A percentile compares a stretch with the other conserved stretches of the same genome.
These are phyloP conservation scores for Chaetomiaceae sp. DNA, from an alignment of 2,329 filamentous ascomycete species.

Conservation along the genomic window DNA sequence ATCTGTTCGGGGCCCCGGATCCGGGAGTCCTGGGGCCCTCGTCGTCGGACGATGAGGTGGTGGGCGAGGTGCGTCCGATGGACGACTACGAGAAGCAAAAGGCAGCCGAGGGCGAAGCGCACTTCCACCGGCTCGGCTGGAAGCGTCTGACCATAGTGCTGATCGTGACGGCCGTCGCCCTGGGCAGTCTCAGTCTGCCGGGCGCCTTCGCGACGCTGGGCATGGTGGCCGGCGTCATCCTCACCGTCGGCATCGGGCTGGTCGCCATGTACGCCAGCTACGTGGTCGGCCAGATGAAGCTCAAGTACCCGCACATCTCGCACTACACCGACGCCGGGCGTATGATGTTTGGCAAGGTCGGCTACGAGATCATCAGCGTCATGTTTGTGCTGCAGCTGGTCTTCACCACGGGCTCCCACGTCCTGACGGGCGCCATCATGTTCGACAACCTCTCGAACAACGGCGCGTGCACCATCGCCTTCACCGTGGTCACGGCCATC, in stretches of 20 bases:
- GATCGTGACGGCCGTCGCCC: slow-evolving; percentile 54
- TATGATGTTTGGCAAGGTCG: slow-evolving; percentile 56
- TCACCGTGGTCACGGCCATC: slow-evolving; percentile 43
- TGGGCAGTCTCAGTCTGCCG: slow-evolving; percentile 49
- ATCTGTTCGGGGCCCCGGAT: neutral
- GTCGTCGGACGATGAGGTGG: slow-evolving; percentile 19
- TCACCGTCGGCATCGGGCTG: slow-evolving; percentile 34
- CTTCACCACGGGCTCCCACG: slow-evolving; percentile 68
- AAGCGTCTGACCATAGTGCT: slow-evolving; percentile 52
- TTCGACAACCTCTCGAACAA: slow-evolving; percentile 61
- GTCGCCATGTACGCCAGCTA: slow-evolving; percentile 40
- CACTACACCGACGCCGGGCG: slow-evolving; percentile 66
- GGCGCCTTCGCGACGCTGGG: slow-evolving; percentile 49
- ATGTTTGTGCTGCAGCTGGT: slow-evolving; percentile 61
- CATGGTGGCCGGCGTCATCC: slow-evolving; percentile 43
- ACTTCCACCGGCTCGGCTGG: slow-evolving; percentile 53
- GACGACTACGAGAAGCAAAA: slow-evolving; percentile 48
- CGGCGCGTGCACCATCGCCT: slow-evolving; percentile 43
- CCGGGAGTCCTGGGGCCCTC: slow-evolving; percentile 1
- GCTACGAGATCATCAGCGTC: slow-evolving; percentile 57
- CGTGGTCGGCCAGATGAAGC: slow-evolving; percentile 42
- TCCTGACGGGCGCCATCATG: slow-evolving; percentile 65
- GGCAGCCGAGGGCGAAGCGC: slow-evolving; percentile 40
- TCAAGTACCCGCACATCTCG: slow-evolving; percentile 52
- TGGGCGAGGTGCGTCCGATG: slow-evolving; percentile 21